phyloP scores from a whole-genome alignment of 2,329 filamentous ascomycete genomes.

The Fusarium nodosum region DNA sequence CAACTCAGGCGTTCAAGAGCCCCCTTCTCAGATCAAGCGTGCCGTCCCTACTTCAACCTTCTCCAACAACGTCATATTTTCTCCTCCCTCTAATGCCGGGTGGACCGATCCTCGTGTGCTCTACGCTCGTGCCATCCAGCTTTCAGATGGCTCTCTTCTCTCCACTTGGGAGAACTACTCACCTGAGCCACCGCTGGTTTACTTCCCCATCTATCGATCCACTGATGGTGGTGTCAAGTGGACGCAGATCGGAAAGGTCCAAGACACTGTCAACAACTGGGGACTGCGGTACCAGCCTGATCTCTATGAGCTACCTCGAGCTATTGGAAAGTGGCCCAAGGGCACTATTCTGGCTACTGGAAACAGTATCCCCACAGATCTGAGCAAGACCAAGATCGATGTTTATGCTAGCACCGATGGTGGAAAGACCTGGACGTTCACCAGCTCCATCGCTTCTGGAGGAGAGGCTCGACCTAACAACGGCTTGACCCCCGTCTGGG shows the following conservation, averaged over 20 bases:
- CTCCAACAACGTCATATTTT: slow-evolving; percentile 56
- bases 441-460: slow-evolving; percentile 74
- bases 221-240: slow-evolving; percentile 70
- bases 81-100: slow-evolving; percentile 52
- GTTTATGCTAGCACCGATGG: slow-evolving; percentile 73
- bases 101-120: slow-evolving; percentile 61
- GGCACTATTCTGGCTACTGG: slow-evolving; percentile 75
- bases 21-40: slow-evolving; percentile 27
- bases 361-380: slow-evolving; percentile 70
- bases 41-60: slow-evolving; percentile 40
- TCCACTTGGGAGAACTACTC: slow-evolving; percentile 71
- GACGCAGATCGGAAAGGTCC: slow-evolving; percentile 73
- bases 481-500: slow-evolving; percentile 78
- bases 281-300: slow-evolving; percentile 80
- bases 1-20: slow-evolving; percentile 13
- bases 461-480: slow-evolving; percentile 74
- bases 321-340: slow-evolving; percentile 68
- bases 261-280: slow-evolving; percentile 73
- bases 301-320: slow-evolving; percentile 72
- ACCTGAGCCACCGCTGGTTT: slow-evolving; percentile 67
- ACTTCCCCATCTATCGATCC: slow-evolving; percentile 68
- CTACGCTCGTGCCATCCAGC: slow-evolving; percentile 61
- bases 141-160: slow-evolving; percentile 62
- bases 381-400: slow-evolving; percentile 76
- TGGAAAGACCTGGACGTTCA: slow-evolving; percentile 75